phyloP scores from a whole-genome alignment of 179 eudicot species.

The Amaranthus tricolor region DNA sequence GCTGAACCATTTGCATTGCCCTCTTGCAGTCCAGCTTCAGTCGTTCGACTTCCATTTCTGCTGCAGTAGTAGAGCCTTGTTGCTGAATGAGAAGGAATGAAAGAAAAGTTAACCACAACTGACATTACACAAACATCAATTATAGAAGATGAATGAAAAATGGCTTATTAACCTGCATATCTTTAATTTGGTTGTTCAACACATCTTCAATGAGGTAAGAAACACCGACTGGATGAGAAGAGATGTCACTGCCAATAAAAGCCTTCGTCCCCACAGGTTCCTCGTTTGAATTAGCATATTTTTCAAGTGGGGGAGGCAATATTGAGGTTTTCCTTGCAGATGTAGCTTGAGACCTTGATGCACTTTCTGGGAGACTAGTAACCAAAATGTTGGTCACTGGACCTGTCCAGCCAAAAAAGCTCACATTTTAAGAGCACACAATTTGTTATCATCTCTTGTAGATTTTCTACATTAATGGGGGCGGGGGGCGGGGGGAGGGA shows the following conservation, averaged over 20 bases:
- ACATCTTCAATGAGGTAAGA: constrained; percentile 48
- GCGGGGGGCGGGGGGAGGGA: neutral
- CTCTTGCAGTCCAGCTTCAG: constrained; percentile 53
- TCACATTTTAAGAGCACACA: neutral
- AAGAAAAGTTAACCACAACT: neutral
- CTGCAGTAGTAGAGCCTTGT: constrained; percentile 79
- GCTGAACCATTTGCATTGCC: constrained; percentile 59
- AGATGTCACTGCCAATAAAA: constrained; percentile 34
- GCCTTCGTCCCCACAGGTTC: constrained; percentile 49
- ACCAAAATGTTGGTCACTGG: constrained; percentile 77
- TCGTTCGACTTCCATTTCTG: constrained; percentile 73
- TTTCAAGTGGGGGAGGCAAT: constrained; percentile 72
- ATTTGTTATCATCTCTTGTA: neutral
- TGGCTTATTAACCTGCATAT: constrained; percentile 54
- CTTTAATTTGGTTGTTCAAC: constrained; percentile 71
- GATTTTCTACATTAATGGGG: no score
- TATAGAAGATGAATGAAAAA: no score
- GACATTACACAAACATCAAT: neutral
- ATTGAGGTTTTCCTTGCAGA: constrained; percentile 40
- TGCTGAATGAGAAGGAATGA: constrained; percentile 41
- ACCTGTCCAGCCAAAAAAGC: constrained; percentile 37
- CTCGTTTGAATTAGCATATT: constrained; percentile 52
- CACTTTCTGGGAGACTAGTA: constrained; percentile 41
- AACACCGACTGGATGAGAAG: constrained; percentile 31
- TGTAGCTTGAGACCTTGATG: constrained; percentile 40